A percentile compares a stretch with the other conserved stretches of the same genome.
These are phyloP conservation scores for Annulohypoxylon nitens DNA, from an alignment of 495 filamentous ascomycete species.

Conservation along the genomic window DNA sequence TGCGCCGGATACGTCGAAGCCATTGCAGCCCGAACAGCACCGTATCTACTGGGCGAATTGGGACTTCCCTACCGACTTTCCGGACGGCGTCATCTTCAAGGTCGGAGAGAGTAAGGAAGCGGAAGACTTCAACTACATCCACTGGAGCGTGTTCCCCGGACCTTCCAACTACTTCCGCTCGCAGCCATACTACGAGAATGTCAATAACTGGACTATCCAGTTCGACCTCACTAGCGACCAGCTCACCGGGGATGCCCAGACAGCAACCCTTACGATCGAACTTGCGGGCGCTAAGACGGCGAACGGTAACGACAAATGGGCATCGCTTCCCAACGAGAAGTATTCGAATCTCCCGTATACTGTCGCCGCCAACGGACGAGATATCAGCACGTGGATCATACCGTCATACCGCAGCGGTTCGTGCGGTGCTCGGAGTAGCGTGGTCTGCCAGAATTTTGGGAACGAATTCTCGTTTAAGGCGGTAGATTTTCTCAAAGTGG, in stretches of 20 bases:
- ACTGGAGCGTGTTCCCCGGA: slow-evolving; percentile 67
- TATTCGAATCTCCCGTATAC: slow-evolving; percentile 63
- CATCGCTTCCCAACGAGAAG: slow-evolving; percentile 44
- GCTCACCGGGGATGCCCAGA: slow-evolving; percentile 40
- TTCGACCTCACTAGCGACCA: slow-evolving; percentile 56
- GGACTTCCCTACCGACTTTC: slow-evolving; percentile 68
- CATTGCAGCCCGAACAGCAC: slow-evolving; percentile 63
- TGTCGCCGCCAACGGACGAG: slow-evolving; percentile 37
- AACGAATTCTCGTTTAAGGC: slow-evolving; percentile 60
- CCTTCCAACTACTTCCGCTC: slow-evolving; percentile 49
- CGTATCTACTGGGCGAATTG: slow-evolving; percentile 69
- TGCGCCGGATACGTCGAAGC: slow-evolving; percentile 57
- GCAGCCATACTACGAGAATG: slow-evolving; percentile 51
- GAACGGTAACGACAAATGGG: slow-evolving; percentile 58
- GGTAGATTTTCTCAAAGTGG: slow-evolving; percentile 52
- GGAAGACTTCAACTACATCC: slow-evolving; percentile 65
- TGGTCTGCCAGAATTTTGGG: slow-evolving; percentile 64
- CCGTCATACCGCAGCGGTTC: slow-evolving; percentile 55
- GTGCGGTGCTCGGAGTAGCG: slow-evolving; percentile 61
- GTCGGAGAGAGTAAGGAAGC: slow-evolving; percentile 60
- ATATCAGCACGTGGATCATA: slow-evolving; percentile 44
- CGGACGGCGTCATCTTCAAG: slow-evolving; percentile 62
- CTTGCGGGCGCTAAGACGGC: slow-evolving; percentile 66
- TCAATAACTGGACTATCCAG: slow-evolving; percentile 67
- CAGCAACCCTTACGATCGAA: slow-evolving; percentile 64